Evolutionary conservation across 768 basidiomycete species (phyloP), one percentile per base, ranked within the genome.

Genomic region (Boletus rubroflammeus): DNA sequence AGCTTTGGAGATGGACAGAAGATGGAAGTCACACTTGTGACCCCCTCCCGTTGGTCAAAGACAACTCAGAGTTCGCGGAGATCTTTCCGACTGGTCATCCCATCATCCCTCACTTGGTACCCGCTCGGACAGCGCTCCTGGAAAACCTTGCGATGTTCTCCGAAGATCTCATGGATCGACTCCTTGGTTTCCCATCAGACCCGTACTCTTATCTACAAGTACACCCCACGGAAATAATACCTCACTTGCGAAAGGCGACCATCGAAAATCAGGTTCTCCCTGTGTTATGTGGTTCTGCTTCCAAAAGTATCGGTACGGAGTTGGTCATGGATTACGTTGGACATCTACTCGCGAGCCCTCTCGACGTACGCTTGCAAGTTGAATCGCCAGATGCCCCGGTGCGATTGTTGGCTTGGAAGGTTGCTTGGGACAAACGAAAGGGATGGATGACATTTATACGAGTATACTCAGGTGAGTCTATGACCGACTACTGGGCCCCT

Each of bases 381-480:
- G 80, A 81, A 58, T 65, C 64, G 17, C 60, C 69, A 23, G 80
- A 80, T 50, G 65, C 78, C 0, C 81, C 84, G 1, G 63, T 88
- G 23, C 82, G 80, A 34, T 68, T 86, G 58, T 75, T 94, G 26
- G 92, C 88, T 3, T 94, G 93, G 92, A 94, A 94, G 66, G 92
- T 94, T 21, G 78, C 75, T 29, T 93, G 90, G 91, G 90, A 94
- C 63, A 84, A 83, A 54, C 81, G 74, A 53, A 80, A 79, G 61
- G 92, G 92, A 23, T 94, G 92, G 92, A 92, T 94, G 90, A 93
- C 92, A 2, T 94, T 92, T 66, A 86, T 94, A 36, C 78, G 92
- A 25, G 81, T 94, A 19, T 94, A 94, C 69, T 92, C 91, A 50
- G 92, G 91, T 90, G 67, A 56, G 75, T 68, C 5, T 32, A 31